phyloP scores from a whole-genome alignment of 208 protist species.

The Acanthamoeba healyi region DNA sequence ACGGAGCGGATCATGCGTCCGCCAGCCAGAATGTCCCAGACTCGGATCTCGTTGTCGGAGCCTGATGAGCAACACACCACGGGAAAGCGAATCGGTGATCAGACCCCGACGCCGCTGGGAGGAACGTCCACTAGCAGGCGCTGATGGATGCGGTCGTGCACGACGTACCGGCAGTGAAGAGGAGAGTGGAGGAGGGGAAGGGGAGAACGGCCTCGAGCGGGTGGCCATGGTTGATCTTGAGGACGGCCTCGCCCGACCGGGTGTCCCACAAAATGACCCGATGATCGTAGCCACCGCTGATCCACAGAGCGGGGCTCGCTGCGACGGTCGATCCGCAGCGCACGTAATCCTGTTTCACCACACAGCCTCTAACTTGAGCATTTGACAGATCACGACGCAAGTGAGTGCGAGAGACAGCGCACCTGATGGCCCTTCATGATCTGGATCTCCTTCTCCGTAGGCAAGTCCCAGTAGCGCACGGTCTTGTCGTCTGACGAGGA shows the following conservation, averaged over 20 bases:
- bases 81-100: background rate
- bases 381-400: too few species aligned
- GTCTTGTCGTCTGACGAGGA: slow-evolving; percentile 78
- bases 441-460: slow-evolving; percentile 40
- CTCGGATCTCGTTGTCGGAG: slow-evolving; percentile 71
- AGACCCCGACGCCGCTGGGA: too few species aligned
- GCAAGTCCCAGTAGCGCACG: slow-evolving; percentile 76
- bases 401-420: background rate
- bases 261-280: slow-evolving; percentile 82
- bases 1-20: slow-evolving; percentile 70
- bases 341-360: slow-evolving; percentile 70
- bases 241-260: slow-evolving; percentile 13
- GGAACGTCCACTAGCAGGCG: too few species aligned
- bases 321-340: slow-evolving; percentile 31
- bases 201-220: slow-evolving; percentile 80
- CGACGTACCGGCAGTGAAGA: slow-evolving; percentile 57
- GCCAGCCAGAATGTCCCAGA: slow-evolving; percentile 83
- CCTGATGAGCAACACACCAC: too few species aligned
- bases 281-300: slow-evolving; percentile 81
- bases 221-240: slow-evolving; percentile 78
- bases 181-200: slow-evolving; percentile 75
- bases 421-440: slow-evolving; percentile 20
- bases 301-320: slow-evolving; percentile 54
- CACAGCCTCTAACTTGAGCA: too few species aligned
- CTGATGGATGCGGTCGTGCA: too few species aligned